Base-by-base conservation (phyloP, 805 yeast genomes). In the Pichia scutulata region DNA sequence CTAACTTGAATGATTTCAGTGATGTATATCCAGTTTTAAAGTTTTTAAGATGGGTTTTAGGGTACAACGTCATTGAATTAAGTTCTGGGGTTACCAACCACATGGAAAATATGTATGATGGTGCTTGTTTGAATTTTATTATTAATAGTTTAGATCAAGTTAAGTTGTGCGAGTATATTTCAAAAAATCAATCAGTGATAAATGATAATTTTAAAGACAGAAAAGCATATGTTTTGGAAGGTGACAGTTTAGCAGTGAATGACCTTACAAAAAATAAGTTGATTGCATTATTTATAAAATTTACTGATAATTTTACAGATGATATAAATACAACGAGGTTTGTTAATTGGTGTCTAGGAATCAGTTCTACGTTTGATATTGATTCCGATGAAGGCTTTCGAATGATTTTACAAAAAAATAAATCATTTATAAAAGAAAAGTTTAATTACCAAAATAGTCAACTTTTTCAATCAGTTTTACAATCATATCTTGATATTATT, bases 21-120 rank as follows among this genome's bases (percentile, higher is more conserved):
- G 53, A 51, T 21, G 37, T 47, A n/a, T 25, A 40, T 13, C 23
- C 39, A 9, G 21, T 44, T 13, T 39, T 36, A n/a, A 43, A n/a
- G 13, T 43, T 56, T 18, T n/a, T 57, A 10, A 39, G 19, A n/a
- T 57, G 60, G 60, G 12, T 52, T 6, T 39, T 41, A 7, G 48
- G 44, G 9, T 3, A 12, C 2, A 28, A 22, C 1, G 19, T 4
- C 6, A 39, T 49, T 4, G 18, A 25, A 10, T 18, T 48, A 2
- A 14, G 39, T 4, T 13, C 40, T 3, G 42, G 23, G 6, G 19
- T 14, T 7, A 10, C n/a, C 8, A 18, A 25, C 26, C 3, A 12
- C 6, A 39, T 43, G 47, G 40, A 42, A 43, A 8, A 26, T 9
- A 8, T 21, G 8, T 43, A 48, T 43, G 40, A 21, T 5, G 50